Base-by-base conservation (phyloP, 2,329 filamentous ascomycete species). In the Paraphaeosphaeria minitans region DNA sequence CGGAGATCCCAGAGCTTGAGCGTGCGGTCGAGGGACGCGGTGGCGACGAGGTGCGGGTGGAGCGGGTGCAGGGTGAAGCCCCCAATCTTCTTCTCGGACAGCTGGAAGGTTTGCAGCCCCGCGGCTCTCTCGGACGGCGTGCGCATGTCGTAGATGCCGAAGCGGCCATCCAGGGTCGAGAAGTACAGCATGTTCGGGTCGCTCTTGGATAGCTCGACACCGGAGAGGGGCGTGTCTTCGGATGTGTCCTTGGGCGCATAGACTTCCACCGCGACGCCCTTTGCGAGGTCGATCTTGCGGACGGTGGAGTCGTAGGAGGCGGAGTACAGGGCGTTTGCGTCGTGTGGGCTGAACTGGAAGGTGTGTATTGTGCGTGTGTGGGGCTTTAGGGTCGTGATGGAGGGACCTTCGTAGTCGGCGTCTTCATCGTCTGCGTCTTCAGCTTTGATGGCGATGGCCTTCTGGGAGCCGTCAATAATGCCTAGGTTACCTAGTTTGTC, bases 241-340 rank as follows among this genome's bases (percentile, higher is more conserved):
- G 85, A 81, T 0, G 84, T 81, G 61, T 90, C 88, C 0, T 82
- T 75, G 0, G 93, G 93, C 0, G 90, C 92, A 77, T 91, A 98
- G 0, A 94, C 82, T 71, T 97, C 91, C 0, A 90, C 83, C 0
- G 93, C 93, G 1, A 91, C 83, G 1, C 90, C 91, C 70, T 92
- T 93, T 37, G 87, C 84, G 0, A 99, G 81, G 71, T 99, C 94
- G 21, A 97, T 83, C 60, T 91, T 92, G 4, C 95, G 87, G 56
- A 99, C 92, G 0, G 92, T 93, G 0, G 92, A 95, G 77, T 99
- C 95, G 75, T 99, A 98, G 0, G 93, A 97, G 0, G 91, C 88
- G 0, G 93, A 92, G 69, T 89, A 96, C 0, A 99, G 82, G 0
- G 87, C 84, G 43, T 92, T 93, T 0, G 85, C 81, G 57, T 96